Evolutionary conservation across 805 yeast species (phyloP).

Genomic region (Saccharomyces jurei): DNA sequence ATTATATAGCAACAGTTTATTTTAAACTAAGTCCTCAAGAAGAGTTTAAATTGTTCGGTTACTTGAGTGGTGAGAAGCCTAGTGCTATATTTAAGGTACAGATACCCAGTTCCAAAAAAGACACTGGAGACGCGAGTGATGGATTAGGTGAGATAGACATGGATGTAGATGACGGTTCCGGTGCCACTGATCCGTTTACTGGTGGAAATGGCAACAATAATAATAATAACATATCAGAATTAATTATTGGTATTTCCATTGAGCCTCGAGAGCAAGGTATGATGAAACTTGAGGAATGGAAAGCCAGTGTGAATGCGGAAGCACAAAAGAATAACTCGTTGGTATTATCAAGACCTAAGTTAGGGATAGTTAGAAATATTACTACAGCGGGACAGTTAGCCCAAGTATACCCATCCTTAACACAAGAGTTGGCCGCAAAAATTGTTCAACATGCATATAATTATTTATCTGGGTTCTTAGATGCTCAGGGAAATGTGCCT

Average conservation of each 20-base stretch:
- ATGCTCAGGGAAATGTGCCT: constrained; percentile 69
- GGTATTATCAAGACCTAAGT: constrained; percentile 24
- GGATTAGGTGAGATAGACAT: constrained; percentile 51
- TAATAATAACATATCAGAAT: constrained; percentile 31
- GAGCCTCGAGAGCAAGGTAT: constrained; percentile 70
- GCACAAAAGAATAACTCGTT: constrained; percentile 13
- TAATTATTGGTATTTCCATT: constrained; percentile 76
- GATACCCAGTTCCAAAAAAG: constrained; percentile 15
- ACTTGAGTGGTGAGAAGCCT: constrained; percentile 58
- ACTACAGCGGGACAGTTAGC: constrained; percentile 27
- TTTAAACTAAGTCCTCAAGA: constrained; percentile 63
- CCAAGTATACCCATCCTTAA: constrained; percentile 33
- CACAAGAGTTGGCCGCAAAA: constrained; percentile 69
- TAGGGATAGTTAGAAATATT: constrained; percentile 14
- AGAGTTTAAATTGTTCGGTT: constrained; percentile 61
- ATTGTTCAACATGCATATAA: constrained; percentile 91
- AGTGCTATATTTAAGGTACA: constrained; percentile 86
- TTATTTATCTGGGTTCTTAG: constrained; percentile 80
- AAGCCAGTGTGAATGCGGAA: constrained; percentile 15
- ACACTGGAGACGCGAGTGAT: constrained; percentile 22
- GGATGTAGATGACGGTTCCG: constrained; percentile 40
- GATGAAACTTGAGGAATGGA: constrained; percentile 42
- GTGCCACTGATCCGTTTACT: constrained; percentile 26
- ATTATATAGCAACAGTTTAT: constrained; percentile 75
- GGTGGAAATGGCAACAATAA: constrained; percentile 6